Base-by-base conservation (phyloP, 371 early-diverging fungal species). In the Coemansia sp. region DNA sequence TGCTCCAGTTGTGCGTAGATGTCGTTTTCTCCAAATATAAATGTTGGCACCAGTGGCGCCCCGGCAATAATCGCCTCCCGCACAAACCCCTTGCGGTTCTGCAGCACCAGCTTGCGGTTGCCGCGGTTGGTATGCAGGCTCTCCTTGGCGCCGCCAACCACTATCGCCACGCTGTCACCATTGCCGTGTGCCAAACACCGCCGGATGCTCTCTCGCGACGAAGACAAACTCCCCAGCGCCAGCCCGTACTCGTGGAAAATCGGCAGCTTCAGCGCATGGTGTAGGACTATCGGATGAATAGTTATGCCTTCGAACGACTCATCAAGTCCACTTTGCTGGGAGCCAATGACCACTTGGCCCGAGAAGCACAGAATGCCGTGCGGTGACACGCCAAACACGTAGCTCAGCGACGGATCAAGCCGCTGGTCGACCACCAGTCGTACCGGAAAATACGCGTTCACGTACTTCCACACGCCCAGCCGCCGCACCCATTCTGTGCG, bases 281-380 rank as follows among this genome's bases (percentile, higher is more conserved):
- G 75, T 14, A 75, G 60, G 7, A 60, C 74, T 11, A 67, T 67
- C 14, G 88, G 67, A 2, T 82, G 82, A 50, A 87, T 79, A 5
- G 74, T 72, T 50, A 92, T 81, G 4, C 91, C 93, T 1, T 89
- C 88, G 46, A 89, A 85, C 12, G 80, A 59, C 43, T 85, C 77
- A 7, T 87, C 86, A 49, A 92, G 81, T 1, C 84, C 78, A 36
- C 84, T 85, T 1, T 85, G 85, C 66, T 89, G 87, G 12, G 89
- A 93, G 6, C 82, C 92, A 84, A 94, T 92, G 51, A 89, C 88
- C 40, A 87, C 81, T 63, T 87, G 87, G 0, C 93, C 92, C 4
- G 94, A 94, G 66, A 91, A 81, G 7, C 87, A 84, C 59, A 94
- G 87, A 55, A 96, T 89, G 11, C 94, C 92, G 56, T 92, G 92